phyloP scores from a whole-genome alignment of 1,284 basidiomycete genomes.

The Inonotus hispidus region DNA sequence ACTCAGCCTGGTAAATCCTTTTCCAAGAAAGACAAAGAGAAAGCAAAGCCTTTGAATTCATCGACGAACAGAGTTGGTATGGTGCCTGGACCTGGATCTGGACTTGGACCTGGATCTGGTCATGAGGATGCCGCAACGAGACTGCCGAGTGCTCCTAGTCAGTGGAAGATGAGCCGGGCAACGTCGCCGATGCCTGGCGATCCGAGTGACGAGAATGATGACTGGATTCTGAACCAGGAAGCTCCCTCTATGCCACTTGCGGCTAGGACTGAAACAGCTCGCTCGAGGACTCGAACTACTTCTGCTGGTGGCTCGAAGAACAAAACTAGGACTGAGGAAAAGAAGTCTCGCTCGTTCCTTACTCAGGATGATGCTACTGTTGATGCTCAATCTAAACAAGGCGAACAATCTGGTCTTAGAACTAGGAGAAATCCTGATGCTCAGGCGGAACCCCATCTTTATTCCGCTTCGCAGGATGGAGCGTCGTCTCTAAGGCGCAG shows the following conservation, averaged over 20 bases:
- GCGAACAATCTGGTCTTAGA: background rate
- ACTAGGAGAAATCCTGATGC: background rate
- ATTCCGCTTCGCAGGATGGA: background rate
- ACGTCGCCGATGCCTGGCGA: slow-evolving; percentile 3
- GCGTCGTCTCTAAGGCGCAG: slow-evolving; percentile 1
- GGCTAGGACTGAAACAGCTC: background rate
- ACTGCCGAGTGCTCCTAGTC: background rate
- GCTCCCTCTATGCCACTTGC: slow-evolving; percentile 1
- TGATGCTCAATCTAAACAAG: background rate
- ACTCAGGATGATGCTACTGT: background rate
- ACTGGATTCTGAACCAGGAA: slow-evolving; percentile 1
- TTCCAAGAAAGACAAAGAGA: background rate
- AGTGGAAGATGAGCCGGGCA: background rate
- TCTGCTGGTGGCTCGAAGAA: slow-evolving; percentile 4
- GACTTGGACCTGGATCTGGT: background rate
- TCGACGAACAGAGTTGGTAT: slow-evolving; percentile 4
- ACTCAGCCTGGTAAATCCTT: background rate
- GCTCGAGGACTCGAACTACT: slow-evolving; percentile 7
- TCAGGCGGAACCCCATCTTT: background rate
- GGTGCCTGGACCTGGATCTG: background rate
- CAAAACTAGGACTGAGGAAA: slow-evolving; percentile 8
- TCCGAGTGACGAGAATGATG: slow-evolving; percentile 4
- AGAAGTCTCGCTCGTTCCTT: background rate
- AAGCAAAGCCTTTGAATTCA: slow-evolving; percentile 2
- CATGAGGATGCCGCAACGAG: background rate